Conservation (phyloP, 129 eudicot genomes). For the Kitagawia praeruptora region DNA sequence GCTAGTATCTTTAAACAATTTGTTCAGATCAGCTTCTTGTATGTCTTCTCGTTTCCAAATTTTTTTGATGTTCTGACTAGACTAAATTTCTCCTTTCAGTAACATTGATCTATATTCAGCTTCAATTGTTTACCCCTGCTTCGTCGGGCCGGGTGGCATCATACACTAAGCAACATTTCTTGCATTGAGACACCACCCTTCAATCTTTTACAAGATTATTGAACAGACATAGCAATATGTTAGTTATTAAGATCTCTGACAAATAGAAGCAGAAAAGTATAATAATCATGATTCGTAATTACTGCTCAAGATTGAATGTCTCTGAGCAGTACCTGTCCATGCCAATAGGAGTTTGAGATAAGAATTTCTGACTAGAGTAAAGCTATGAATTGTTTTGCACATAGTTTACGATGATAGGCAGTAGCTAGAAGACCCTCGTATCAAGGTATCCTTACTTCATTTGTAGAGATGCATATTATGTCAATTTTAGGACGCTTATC, state of each 20-base stretch:
- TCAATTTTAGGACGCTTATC: background rate
- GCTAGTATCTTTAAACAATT: no score
- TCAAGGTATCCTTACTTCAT: background rate
- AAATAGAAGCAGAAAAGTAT: background rate
- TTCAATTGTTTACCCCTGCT: no score
- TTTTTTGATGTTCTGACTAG: no score
- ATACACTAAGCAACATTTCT: no score
- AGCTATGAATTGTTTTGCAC: background rate
- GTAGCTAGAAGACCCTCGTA: background rate
- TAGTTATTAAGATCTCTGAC: slow-evolving; percentile 20
- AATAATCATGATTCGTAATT: background rate
- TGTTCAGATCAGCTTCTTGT: no score
- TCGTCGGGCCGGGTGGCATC: no score
- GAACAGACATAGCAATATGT: no score
- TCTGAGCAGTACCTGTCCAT: background rate
- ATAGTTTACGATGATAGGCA: slow-evolving; percentile 19
- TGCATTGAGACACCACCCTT: no score
- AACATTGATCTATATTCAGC: no score
- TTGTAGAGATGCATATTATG: background rate
- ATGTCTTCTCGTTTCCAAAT: no score
- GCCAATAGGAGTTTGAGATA: background rate
- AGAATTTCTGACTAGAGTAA: background rate
- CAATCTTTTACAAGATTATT: no score
- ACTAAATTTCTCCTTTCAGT: no score
- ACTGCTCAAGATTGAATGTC: background rate